phyloP scores from a whole-genome alignment of 148 eudicot species.

The Fallopia convolvulus region DNA sequence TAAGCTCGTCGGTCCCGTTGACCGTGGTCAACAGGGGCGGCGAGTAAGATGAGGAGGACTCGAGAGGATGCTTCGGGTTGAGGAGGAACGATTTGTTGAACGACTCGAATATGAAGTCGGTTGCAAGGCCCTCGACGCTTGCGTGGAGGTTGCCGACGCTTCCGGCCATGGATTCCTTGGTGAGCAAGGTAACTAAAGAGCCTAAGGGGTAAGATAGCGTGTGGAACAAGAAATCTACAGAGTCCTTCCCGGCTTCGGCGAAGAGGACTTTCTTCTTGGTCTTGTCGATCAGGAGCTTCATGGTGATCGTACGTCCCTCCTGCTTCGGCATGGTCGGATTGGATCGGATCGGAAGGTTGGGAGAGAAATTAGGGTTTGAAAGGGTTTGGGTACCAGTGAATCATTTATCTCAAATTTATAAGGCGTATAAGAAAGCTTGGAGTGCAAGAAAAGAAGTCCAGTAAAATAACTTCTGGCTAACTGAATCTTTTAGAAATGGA shows the following conservation, averaged over 20 bases:
- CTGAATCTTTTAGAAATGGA: too few species aligned
- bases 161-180: slow-evolving; percentile 4
- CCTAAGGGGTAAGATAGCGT: background rate
- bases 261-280: background rate
- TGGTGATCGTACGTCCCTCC: too few species aligned
- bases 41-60: background rate
- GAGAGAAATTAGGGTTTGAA: too few species aligned
- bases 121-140: background rate
- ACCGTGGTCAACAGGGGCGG: background rate
- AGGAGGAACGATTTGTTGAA: background rate
- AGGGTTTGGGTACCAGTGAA: too few species aligned
- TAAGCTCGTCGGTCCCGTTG: background rate
- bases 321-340: too few species aligned
- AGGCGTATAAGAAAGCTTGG: too few species aligned
- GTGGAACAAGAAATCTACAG: slow-evolving; percentile 9
- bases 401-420: too few species aligned
- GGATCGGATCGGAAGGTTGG: too few species aligned
- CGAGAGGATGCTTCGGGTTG: background rate
- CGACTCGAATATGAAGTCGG: background rate
- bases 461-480: too few species aligned
- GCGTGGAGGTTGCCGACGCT: background rate
- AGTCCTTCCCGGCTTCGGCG: slow-evolving; percentile 10
- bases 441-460: too few species aligned
- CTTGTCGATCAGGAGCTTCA: background rate
- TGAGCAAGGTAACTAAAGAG: background rate